Conservation (phyloP, 176 grass and related monocot genomes). For the Oryza meyeriana region DNA sequence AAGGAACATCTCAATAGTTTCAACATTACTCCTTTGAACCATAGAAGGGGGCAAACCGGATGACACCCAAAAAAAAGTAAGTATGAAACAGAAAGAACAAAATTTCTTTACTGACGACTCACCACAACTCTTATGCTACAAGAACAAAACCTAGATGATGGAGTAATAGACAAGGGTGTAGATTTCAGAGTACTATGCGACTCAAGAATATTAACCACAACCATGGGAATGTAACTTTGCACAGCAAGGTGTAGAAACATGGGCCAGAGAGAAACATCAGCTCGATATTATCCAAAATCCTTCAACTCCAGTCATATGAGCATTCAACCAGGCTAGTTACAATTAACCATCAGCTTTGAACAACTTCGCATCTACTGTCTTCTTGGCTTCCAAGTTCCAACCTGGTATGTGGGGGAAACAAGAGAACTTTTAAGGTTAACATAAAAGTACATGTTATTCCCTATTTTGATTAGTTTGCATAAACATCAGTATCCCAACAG, state of each 20-base stretch:
- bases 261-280: constrained; percentile 42
- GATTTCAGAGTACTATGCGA: constrained; percentile 12
- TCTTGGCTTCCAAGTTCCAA: constrained; percentile 34
- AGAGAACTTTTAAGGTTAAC: background rate
- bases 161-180: constrained; percentile 20
- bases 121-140: constrained; percentile 53
- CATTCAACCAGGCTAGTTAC: constrained; percentile 39
- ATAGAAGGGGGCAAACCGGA: constrained; percentile 8
- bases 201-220: constrained; percentile 46
- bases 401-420: background rate
- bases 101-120: constrained; percentile 45
- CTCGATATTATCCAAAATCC: constrained; percentile 42
- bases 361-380: constrained; percentile 21
- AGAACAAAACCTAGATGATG: constrained; percentile 35
- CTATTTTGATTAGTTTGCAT: background rate
- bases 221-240: constrained; percentile 42
- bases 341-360: constrained; percentile 29
- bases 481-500: background rate
- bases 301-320: constrained; percentile 24
- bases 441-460: background rate
- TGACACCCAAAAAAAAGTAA: constrained; percentile 10
- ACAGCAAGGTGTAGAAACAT: constrained; percentile 20
- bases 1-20: constrained; percentile 25
- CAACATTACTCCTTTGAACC: constrained; percentile 1
- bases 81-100: constrained; percentile 37